Conservation (phyloP, 495 filamentous ascomycete species). For the Gamarada debralockiae region DNA sequence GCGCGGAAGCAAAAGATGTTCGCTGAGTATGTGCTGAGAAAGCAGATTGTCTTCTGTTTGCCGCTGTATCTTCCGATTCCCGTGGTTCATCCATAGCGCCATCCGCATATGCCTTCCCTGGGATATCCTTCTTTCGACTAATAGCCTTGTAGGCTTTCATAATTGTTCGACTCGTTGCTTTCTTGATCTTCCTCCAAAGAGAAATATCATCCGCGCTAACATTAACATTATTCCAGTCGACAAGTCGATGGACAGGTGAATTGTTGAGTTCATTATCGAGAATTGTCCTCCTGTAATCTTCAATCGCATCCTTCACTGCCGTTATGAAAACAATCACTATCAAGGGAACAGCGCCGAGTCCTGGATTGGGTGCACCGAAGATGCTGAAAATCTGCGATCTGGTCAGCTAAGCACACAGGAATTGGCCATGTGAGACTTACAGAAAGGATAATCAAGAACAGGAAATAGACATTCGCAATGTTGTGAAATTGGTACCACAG, state of each 20-base stretch:
- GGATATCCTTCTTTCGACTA: constrained; percentile 44
- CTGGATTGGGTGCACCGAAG: constrained; percentile 90
- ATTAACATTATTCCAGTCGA: constrained; percentile 92
- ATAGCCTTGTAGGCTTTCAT: constrained; percentile 49
- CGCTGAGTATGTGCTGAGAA: constrained; percentile 49
- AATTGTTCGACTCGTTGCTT: constrained; percentile 70
- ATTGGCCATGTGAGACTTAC: constrained; percentile 48
- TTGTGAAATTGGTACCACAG: constrained; percentile 97
- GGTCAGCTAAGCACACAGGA: constrained; percentile 13
- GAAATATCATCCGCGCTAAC: constrained; percentile 81
- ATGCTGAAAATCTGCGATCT: constrained; percentile 83
- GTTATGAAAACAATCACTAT: constrained; percentile 94
- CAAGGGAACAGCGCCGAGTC: constrained; percentile 82
- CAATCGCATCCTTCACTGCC: constrained; percentile 92
- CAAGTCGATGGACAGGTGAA: constrained; percentile 83
- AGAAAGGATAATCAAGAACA: constrained; percentile 90
- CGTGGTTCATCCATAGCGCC: constrained; percentile 51
- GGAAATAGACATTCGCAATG: constrained; percentile 97
- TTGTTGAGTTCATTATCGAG: constrained; percentile 96
- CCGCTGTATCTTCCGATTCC: constrained; percentile 61
- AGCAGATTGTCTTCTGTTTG: constrained; percentile 55
- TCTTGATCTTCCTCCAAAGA: constrained; percentile 87
- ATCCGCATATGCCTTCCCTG: constrained; percentile 37
- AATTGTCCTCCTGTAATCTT: constrained; percentile 91
- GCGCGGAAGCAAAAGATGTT: constrained; percentile 53